phyloP scores from a whole-genome alignment of 208 protist species.

The Crithidia expoeki region DNA sequence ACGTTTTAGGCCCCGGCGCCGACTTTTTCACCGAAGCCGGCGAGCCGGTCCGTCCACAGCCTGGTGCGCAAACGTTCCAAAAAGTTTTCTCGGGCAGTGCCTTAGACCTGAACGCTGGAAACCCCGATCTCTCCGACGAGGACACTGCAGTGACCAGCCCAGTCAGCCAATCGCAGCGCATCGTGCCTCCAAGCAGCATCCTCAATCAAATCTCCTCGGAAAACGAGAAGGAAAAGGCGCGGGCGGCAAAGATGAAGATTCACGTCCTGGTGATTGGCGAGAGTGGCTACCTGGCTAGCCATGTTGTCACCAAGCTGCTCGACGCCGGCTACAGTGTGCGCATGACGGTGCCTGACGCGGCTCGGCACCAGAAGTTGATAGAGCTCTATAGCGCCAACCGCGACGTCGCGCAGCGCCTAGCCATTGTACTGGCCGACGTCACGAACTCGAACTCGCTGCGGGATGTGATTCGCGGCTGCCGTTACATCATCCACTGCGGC shows the following conservation, averaged over 20 bases:
- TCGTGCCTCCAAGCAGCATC: constrained; percentile 72
- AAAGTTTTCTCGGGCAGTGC: constrained; percentile 91
- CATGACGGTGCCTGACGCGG: constrained; percentile 59
- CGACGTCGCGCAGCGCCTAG: constrained; percentile 67
- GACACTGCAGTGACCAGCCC: constrained; percentile 35
- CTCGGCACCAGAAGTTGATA: constrained; percentile 65
- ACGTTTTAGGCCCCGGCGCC: constrained; percentile 82
- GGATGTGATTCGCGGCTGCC: constrained; percentile 79
- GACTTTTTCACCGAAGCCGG: constrained; percentile 91
- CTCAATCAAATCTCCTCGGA: constrained; percentile 81
- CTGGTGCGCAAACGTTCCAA: constrained; percentile 76
- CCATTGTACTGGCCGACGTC: constrained; percentile 73
- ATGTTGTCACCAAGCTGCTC: constrained; percentile 85
- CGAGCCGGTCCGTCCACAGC: constrained; percentile 82
- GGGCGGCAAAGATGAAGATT: constrained; percentile 80
- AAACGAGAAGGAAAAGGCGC: constrained; percentile 73
- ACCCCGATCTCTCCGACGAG: constrained; percentile 67
- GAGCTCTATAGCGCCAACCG: constrained; percentile 66
- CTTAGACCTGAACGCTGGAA: constrained; percentile 86
- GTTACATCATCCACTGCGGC: constrained; percentile 90
- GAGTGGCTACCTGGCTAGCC: constrained; percentile 79
- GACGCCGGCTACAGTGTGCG: constrained; percentile 90
- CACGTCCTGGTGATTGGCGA: constrained; percentile 89
- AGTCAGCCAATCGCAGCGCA: constrained; percentile 20
- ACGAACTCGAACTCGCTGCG: constrained; percentile 76